These are phyloP conservation scores for Lotus japonicus DNA, from an alignment of 306 rosid species.

Conservation along the genomic window DNA sequence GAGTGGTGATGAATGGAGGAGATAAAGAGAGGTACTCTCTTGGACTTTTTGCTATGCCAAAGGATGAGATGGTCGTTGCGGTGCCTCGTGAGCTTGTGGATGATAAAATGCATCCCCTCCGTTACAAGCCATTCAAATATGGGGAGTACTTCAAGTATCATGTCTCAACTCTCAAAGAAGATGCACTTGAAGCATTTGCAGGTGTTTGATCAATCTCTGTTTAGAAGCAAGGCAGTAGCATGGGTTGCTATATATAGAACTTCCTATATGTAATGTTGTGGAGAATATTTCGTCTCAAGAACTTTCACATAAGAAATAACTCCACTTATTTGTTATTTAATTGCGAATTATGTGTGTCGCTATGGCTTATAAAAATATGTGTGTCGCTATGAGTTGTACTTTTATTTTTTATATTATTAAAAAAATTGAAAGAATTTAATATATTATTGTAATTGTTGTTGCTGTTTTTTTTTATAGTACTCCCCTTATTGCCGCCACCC, in stretches of 20 bases:
- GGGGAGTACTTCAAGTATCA: conserved; percentile 22
- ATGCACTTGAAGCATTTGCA: conserved; percentile 38
- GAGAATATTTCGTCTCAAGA: too few species aligned
- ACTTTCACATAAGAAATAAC: too few species aligned
- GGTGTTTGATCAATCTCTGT: not conserved
- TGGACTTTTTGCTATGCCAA: conserved; percentile 31
- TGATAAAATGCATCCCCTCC: conserved; percentile 30
- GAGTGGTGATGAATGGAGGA: conserved; percentile 40
- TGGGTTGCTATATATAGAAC: not conserved
- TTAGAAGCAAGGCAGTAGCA: not conserved
- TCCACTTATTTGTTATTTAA: too few species aligned
- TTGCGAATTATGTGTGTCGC: too few species aligned
- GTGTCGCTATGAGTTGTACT: too few species aligned
- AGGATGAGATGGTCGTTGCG: conserved; percentile 23
- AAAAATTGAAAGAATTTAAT: too few species aligned
- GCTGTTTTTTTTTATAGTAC: too few species aligned
- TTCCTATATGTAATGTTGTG: too few species aligned
- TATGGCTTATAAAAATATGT: too few species aligned
- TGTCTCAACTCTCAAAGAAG: conserved; percentile 8
- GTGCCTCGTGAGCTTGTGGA: conserved; percentile 41
- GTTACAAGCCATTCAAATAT: conserved; percentile 34
- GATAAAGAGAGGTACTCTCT: conserved; percentile 32
- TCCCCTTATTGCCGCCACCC: too few species aligned
- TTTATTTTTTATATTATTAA: too few species aligned
- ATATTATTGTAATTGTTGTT: too few species aligned